These are phyloP conservation scores for Penicillium psychrosexuale DNA, from an alignment of 2,329 filamentous ascomycete genomes.

Conservation along the genomic window DNA sequence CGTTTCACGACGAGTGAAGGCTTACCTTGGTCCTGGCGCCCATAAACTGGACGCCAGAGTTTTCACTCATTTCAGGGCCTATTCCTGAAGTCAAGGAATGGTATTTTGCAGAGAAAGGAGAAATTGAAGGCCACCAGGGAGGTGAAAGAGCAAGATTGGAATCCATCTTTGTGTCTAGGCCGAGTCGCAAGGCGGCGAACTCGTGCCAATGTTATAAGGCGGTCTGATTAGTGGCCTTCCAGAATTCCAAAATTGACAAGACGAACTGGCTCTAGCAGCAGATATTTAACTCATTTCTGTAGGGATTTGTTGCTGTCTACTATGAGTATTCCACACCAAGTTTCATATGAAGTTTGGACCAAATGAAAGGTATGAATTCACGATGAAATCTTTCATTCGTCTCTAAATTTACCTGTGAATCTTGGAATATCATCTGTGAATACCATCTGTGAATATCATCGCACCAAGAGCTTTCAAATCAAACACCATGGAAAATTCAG, in stretches of 20 bases:
- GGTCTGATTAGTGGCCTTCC: not conserved
- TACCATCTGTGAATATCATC: not conserved
- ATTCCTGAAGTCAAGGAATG: not conserved
- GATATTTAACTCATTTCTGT: not conserved
- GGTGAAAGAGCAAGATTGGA: conserved; percentile 1
- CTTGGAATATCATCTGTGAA: not conserved
- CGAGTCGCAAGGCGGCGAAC: conserved; percentile 5
- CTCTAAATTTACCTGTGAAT: not conserved
- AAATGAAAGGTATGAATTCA: not conserved
- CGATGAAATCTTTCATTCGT: not conserved
- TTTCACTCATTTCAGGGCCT: conserved; percentile 35
- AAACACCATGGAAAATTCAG: conserved; percentile 18
- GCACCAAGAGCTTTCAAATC: conserved; percentile 17
- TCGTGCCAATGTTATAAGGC: not conserved
- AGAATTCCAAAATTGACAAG: not conserved
- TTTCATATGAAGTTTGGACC: not conserved
- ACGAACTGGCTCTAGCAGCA: not conserved
- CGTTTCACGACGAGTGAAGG: conserved; percentile 12
- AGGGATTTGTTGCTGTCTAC: not conserved
- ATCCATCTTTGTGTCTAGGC: conserved; percentile 9
- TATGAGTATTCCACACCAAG: too few species aligned
- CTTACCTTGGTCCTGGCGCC: conserved; percentile 41
- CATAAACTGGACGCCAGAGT: conserved; percentile 37
- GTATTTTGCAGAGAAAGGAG: not conserved
- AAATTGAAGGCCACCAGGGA: not conserved